A percentile compares a stretch with the other conserved stretches of the same genome.
These are phyloP conservation scores for Perkinsus marinus DNA, from an alignment of 169 alveolate species.

Conservation along the genomic window DNA sequence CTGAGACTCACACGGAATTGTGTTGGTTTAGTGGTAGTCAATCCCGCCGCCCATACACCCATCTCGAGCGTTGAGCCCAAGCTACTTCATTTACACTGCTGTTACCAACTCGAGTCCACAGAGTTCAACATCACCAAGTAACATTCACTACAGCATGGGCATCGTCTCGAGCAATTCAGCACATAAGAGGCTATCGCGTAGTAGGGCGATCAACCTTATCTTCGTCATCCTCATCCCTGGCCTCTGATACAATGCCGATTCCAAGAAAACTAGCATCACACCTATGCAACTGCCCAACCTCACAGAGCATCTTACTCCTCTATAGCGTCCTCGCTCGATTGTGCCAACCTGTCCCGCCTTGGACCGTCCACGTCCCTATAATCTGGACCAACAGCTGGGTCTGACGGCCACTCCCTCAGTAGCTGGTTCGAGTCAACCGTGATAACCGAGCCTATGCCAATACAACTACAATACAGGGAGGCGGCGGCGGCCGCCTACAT, in stretches of 20 bases:
- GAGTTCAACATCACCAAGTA: not conserved
- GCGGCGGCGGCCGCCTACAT: not conserved
- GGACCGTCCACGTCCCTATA: not conserved
- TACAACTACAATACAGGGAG: not conserved
- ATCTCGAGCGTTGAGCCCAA: not conserved
- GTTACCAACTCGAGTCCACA: not conserved
- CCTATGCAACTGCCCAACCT: not conserved
- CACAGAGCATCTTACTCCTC: not conserved
- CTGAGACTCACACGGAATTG: no score
- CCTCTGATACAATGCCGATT: not conserved
- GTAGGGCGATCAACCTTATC: not conserved
- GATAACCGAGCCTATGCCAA: not conserved
- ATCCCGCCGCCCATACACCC: no score
- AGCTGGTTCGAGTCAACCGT: not conserved
- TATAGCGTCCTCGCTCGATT: not conserved
- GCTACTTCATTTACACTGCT: not conserved
- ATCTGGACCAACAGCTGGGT: not conserved
- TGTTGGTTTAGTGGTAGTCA: no score
- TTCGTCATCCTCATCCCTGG: not conserved
- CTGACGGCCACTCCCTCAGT: not conserved
- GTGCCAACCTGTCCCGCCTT: not conserved
- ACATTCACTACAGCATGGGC: not conserved
- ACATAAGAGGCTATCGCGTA: not conserved
- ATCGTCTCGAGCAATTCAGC: not conserved
- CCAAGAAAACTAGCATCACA: not conserved